phyloP scores from a whole-genome alignment of 2,329 filamentous ascomycete species.

The Lasiodiplodia sp. region DNA sequence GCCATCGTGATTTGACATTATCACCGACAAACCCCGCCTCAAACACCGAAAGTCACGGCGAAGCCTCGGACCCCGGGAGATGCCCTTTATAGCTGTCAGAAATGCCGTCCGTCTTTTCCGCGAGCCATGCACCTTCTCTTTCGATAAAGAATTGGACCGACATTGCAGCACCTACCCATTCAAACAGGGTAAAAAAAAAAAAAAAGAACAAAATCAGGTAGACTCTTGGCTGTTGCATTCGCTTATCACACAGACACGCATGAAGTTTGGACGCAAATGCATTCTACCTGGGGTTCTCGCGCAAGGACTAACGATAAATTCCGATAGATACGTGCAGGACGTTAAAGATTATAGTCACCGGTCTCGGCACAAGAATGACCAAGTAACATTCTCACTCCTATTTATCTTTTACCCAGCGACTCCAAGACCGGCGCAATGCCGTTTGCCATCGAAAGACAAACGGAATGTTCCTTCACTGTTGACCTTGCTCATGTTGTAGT shows the following conservation, averaged over 20 bases:
- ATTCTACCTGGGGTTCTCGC: background rate
- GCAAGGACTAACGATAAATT: background rate
- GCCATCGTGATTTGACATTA: background rate
- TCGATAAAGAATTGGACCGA: background rate
- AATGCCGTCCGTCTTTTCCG: background rate
- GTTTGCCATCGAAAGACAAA: background rate
- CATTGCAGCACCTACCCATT: background rate
- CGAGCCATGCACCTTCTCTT: background rate
- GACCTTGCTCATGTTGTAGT: constrained; percentile 6
- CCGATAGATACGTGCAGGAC: background rate
- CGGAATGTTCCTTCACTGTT: background rate
- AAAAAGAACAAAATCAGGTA: background rate
- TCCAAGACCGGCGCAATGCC: background rate
- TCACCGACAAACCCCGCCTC: background rate
- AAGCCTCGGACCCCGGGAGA: constrained; percentile 1
- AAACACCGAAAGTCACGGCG: background rate
- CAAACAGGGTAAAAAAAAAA: background rate
- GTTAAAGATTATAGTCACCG: background rate
- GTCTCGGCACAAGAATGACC: background rate
- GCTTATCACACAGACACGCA: background rate
- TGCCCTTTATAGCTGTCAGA: background rate
- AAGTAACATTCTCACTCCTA: background rate
- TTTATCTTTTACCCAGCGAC: background rate
- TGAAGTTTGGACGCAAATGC: background rate
- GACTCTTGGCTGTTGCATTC: background rate